Base-by-base conservation (phyloP, 148 eudicot genomes). In the Nepenthes gracilis region DNA sequence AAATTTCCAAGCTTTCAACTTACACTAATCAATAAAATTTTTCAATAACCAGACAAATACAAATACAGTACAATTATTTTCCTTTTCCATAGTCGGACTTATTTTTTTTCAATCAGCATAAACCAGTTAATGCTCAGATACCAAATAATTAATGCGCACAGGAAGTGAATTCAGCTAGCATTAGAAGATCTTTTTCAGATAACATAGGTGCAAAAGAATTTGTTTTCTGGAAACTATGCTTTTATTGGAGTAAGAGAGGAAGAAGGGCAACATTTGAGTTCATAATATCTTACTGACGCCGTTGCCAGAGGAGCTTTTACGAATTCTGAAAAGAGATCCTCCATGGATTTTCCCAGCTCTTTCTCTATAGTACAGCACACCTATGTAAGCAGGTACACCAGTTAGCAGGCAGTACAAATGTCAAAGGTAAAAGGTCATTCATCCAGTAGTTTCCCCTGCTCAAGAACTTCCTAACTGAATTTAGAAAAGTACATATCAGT, bases 221-320 rank as follows among this genome's bases (percentile, higher is more conserved):
- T 40, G 8, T 40, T 40, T 0, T 4, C 3, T 5, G 53, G 53
- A 49, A 6, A 49, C 6, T 2, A n/a, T 49, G 12, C 13, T 49
- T 49, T 11, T 49, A 49, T 6, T 6, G 53, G 15, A 49, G 53
- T 4, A 8, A 1, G 45, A 4, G 8, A 40, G 4, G 45, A 40
- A 49, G 53, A 3, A 49, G 2, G 2, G 12, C 3, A 49, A 10
- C 3, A 12, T 55, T 1, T 9, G 1, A 6, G 35, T 33, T 33
- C 4, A 1, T 11, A 64, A 71, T 47, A 64, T 69, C 97, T 81
- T 85, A 93, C 98, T 38, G 98, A 93, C 60, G 98, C 98, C 37
- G 98, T 93, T 58, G 96, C 98, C 74, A 93, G 75, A 54, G 98
- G 96, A 37, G 23, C 61, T 72, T 70, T 63, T 49, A 51, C 89